These are phyloP conservation scores for Skeletonema menzelii DNA, from an alignment of 108 stramenopile species.

Conservation along the genomic window DNA sequence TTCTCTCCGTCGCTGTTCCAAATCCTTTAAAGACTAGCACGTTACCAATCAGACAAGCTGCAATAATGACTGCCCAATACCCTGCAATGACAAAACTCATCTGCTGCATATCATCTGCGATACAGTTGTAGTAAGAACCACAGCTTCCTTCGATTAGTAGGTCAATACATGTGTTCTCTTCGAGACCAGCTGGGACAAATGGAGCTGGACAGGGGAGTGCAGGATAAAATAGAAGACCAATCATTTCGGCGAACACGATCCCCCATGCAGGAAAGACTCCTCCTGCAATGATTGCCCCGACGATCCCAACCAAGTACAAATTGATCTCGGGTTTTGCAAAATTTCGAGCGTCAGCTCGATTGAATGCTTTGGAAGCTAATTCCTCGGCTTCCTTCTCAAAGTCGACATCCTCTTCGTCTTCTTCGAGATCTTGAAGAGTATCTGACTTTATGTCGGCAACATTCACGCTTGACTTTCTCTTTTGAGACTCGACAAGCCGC, in stretches of 20 bases:
- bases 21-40: conserved; percentile 62
- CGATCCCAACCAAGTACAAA: conserved; percentile 39
- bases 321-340: conserved; percentile 47
- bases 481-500: conserved; percentile 53
- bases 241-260: conserved; percentile 61
- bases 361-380: conserved; percentile 47
- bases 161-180: background rate
- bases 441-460: conserved; percentile 24
- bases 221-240: conserved; percentile 62
- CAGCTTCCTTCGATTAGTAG: conserved; percentile 41
- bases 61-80: conserved; percentile 49
- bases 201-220: conserved; percentile 51
- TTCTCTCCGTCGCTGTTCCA: conserved; percentile 68
- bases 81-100: conserved; percentile 45
- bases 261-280: conserved; percentile 77
- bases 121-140: conserved; percentile 51
- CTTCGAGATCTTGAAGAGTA: conserved; percentile 15
- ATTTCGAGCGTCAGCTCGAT: conserved; percentile 34
- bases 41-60: conserved; percentile 62
- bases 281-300: conserved; percentile 76
- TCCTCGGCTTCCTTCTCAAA: conserved; percentile 43
- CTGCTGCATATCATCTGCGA: conserved; percentile 57
- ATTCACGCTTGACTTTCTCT: conserved; percentile 18
- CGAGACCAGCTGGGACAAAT: background rate
- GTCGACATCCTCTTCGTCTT: conserved; percentile 37